Conservation (phyloP, 805 yeast genomes). For the Yamadazyma akitaensis region DNA sequence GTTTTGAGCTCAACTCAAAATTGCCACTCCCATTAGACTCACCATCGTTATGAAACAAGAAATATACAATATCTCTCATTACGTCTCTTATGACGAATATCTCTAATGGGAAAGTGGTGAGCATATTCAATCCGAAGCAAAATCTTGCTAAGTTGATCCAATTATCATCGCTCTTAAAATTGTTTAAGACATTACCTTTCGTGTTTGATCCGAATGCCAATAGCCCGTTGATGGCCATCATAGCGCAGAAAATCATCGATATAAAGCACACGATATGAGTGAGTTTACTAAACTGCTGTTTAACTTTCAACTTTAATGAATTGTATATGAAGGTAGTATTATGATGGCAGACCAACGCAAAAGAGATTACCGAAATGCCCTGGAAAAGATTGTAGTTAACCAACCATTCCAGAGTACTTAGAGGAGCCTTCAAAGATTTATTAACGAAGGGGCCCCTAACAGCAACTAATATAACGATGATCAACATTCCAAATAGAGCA, state of each 20-base stretch:
- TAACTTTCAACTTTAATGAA: constrained; percentile 72
- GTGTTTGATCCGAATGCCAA: constrained; percentile 72
- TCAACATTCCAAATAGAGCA: constrained; percentile 79
- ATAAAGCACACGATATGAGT: constrained; percentile 83
- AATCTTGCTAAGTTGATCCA: constrained; percentile 83
- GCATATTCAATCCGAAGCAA: constrained; percentile 89
- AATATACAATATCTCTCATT: constrained; percentile 56
- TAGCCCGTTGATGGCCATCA: constrained; percentile 79
- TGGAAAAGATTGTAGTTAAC: constrained; percentile 70
- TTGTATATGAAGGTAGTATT: constrained; percentile 88
- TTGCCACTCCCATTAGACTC: constrained; percentile 22
- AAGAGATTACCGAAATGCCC: constrained; percentile 90
- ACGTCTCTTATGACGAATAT: constrained; percentile 89
- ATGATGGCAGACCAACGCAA: constrained; percentile 95
- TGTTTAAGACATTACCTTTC: constrained; percentile 84
- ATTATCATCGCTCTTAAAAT: constrained; percentile 72
- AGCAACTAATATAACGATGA: constrained; percentile 72
- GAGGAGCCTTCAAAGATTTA: constrained; percentile 43
- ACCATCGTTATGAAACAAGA: constrained; percentile 9
- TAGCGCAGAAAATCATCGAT: constrained; percentile 72
- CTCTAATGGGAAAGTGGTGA: constrained; percentile 88
- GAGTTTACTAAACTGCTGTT: constrained; percentile 67
- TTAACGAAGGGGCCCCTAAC: constrained; percentile 67
- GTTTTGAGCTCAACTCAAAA: constrained; percentile 40
- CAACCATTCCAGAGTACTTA: constrained; percentile 46